Base-by-base conservation (phyloP, 306 rosid genomes). In the Rubus parviflorus region DNA sequence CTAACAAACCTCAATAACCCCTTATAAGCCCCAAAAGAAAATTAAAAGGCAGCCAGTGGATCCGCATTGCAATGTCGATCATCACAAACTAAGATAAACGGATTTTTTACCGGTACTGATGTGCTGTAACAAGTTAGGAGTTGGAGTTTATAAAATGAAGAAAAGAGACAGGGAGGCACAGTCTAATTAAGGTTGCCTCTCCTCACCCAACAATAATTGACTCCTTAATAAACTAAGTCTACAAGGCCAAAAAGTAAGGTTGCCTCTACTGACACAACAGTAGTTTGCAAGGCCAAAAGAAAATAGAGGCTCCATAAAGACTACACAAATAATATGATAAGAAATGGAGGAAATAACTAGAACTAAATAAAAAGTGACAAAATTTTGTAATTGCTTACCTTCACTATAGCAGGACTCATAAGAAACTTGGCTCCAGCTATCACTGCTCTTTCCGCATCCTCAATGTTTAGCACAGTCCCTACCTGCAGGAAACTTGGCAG, bases 351-450 rank as follows among this genome's bases (percentile, higher is more conserved):
- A 25, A 64, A 23, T 17, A 71, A 49, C n/a, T 11, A 62, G 41
- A 56, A 61, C 54, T 56, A 43, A 15, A 37, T 35, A 52, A 40
- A 73, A 51, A 16, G 61, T 42, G 73, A 72, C 43, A 51, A 37
- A 42, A 20, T 22, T 19, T 45, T 54, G 30, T 60, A 72, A 61
- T 70, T 41, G 67, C 82, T 83, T 77, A 86, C 97, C 90, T 84
- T 94, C 60, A 94, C 93, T 79, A 63, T 78, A 57, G 88, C 91
- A 76, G 98, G 98, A 80, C 98, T 94, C 98, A 94, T 87, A 8
- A 94, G 77, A 75, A 94, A 94, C 79, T 90, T 94, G 79, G 98
- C 98, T 75, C 98, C 98, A n/a, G 92, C 83, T 9, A 76, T 82
- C 54, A 82, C 81, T 78, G 97, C 96, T 76, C 68, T 23, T 82